Evolutionary conservation across 1,284 basidiomycete species (phyloP).

Genomic region (Trichosporon faecale): DNA sequence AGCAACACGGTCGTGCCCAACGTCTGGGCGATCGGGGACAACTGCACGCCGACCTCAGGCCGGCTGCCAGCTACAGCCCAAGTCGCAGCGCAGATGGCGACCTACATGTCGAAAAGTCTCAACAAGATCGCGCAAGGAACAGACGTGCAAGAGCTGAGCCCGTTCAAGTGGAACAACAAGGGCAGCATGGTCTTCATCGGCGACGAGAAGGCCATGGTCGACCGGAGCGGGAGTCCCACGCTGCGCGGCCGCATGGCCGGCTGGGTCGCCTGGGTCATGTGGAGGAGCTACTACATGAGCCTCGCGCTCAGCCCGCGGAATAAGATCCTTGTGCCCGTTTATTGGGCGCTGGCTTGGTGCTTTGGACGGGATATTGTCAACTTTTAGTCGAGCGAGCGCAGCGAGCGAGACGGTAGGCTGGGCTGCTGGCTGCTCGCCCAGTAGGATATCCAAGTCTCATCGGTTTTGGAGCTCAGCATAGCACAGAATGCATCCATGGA

Average conservation of each 20-base stretch:
- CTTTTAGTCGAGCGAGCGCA: conserved; percentile 56
- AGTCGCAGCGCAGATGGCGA: conserved; percentile 78
- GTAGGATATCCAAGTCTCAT: no score
- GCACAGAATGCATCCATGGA: no score
- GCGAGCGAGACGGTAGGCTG: no score
- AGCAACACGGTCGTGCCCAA: conserved; percentile 64
- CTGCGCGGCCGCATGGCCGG: conserved; percentile 11
- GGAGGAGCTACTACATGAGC: conserved; percentile 54
- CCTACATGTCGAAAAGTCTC: conserved; percentile 66
- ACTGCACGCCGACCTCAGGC: conserved; percentile 61
- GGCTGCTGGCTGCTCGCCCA: no score
- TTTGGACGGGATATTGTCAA: conserved; percentile 76
- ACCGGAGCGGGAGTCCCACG: conserved; percentile 59
- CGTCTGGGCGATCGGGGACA: conserved; percentile 81
- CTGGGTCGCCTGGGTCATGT: conserved; percentile 51
- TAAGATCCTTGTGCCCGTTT: conserved; percentile 68
- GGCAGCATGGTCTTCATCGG: conserved; percentile 76
- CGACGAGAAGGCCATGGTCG: conserved; percentile 71
- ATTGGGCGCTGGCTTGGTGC: conserved; percentile 58
- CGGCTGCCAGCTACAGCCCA: conserved; percentile 79
- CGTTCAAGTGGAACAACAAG: conserved; percentile 67
- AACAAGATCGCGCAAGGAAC: conserved; percentile 60
- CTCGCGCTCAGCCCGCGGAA: conserved; percentile 73
- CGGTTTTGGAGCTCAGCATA: no score
- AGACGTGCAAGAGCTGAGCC: conserved; percentile 41